Conservation (phyloP, 2,329 filamentous ascomycete genomes). For the Erysiphe neolycopersici region DNA sequence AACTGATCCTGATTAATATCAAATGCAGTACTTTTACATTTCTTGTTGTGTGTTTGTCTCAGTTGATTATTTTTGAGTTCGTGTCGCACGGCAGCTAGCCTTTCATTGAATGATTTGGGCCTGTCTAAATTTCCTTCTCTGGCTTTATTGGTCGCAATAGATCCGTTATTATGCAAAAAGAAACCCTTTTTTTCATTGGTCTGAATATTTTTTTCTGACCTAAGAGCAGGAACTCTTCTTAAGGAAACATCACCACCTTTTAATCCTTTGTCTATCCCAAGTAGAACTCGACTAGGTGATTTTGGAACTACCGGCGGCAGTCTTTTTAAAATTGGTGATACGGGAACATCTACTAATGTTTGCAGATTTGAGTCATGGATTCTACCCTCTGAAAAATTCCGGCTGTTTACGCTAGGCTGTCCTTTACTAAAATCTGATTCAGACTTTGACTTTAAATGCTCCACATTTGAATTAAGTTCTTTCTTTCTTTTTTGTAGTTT, state of each 20-base stretch:
- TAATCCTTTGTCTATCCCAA: conserved; percentile 78
- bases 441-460: conserved; percentile 4
- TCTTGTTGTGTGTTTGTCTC: conserved; percentile 24
- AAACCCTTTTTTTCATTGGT: neutral
- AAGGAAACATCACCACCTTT: conserved; percentile 61
- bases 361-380: conserved; percentile 12
- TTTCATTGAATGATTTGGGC: conserved; percentile 47
- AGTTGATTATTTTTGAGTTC: conserved; percentile 26
- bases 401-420: conserved; percentile 9
- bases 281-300: conserved; percentile 52
- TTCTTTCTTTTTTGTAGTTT: conserved; percentile 39
- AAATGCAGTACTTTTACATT: conserved; percentile 28
- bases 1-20: conserved; percentile 29
- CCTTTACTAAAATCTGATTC: conserved; percentile 3
- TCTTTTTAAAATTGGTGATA: conserved; percentile 36
- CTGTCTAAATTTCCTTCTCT: conserved; percentile 17
- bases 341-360: conserved; percentile 41
- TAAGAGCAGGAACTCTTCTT: conserved; percentile 36
- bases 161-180: conserved; percentile 1
- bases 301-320: conserved; percentile 25
- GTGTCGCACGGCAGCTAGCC: conserved; percentile 43
- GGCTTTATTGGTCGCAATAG: conserved; percentile 13
- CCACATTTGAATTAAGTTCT: conserved; percentile 9
- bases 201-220: conserved; percentile 10
- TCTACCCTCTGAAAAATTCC: conserved; percentile 6